Conservation (phyloP, 805 yeast species). For the Saccharomycopsis sp. region DNA sequence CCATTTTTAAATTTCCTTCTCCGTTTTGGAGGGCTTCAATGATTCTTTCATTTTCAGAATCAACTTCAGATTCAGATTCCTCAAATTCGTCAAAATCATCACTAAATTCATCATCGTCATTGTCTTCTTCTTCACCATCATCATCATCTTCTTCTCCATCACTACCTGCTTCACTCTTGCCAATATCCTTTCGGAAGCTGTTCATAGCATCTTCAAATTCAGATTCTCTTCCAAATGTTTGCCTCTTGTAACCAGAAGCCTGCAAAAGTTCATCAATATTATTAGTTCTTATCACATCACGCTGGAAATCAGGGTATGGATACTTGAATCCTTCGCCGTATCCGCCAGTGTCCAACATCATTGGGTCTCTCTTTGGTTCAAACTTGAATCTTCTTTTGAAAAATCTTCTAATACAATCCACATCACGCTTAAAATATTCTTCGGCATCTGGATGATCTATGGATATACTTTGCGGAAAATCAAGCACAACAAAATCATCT, state of each 20-base stretch:
- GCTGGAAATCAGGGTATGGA: conserved; percentile 69
- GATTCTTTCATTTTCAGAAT: conserved; percentile 51
- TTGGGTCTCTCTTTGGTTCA: conserved; percentile 56
- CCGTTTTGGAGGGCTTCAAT: conserved; percentile 65
- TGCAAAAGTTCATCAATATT: conserved; percentile 78
- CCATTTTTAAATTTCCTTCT: conserved; percentile 63
- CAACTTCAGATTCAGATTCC: conserved; percentile 29
- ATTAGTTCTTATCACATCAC: conserved; percentile 65
- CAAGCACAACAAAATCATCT: conserved; percentile 81
- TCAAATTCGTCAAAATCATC: conserved; percentile 26
- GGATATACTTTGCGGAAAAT: conserved; percentile 97
- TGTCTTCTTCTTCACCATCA: conserved; percentile 26
- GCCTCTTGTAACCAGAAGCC: conserved; percentile 74
- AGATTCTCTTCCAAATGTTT: conserved; percentile 24
- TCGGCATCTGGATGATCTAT: conserved; percentile 87
- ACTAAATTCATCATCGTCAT: conserved; percentile 29
- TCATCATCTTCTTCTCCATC: conserved; percentile 35
- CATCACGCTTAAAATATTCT: conserved; percentile 84
- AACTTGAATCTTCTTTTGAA: conserved; percentile 75
- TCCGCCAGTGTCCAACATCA: conserved; percentile 74
- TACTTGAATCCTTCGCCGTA: conserved; percentile 73
- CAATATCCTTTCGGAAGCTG: conserved; percentile 25
- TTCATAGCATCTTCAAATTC: conserved; percentile 25
- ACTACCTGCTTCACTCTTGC: conserved; percentile 32
- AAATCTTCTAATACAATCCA: conserved; percentile 79